phyloP scores from a whole-genome alignment of 768 basidiomycete species.

The Crucibulum laeve region DNA sequence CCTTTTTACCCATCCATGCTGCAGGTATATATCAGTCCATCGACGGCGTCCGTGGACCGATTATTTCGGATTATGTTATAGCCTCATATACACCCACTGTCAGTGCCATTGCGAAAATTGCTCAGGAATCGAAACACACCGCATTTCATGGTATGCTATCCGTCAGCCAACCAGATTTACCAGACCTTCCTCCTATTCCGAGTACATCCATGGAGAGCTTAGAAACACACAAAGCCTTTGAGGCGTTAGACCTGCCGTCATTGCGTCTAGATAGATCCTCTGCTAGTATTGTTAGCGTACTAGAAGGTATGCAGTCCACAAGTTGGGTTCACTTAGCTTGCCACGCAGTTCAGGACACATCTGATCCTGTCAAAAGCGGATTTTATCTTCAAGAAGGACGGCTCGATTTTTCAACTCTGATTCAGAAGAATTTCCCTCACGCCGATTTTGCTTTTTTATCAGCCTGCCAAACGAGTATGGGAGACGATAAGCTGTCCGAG shows the following conservation, averaged over 20 bases:
- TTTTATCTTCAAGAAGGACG: constrained; percentile 14
- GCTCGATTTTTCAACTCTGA: constrained; percentile 9
- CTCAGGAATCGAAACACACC: not conserved
- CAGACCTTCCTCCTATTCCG: not conserved
- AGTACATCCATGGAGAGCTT: not conserved
- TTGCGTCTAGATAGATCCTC: not conserved
- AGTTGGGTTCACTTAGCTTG: constrained; percentile 27
- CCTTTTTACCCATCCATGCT: not conserved
- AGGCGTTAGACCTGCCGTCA: not conserved
- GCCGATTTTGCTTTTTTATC: constrained; percentile 32
- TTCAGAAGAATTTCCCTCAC: constrained; percentile 4
- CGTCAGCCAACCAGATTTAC: not conserved
- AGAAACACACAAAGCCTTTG: not conserved
- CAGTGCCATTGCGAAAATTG: not conserved
- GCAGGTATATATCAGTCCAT: not conserved
- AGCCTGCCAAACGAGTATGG: constrained; percentile 33
- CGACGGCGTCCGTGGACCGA: not conserved
- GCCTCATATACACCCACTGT: not conserved
- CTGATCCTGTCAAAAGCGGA: constrained; percentile 17
- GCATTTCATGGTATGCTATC: not conserved
- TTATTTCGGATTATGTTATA: not conserved
- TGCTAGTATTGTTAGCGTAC: not conserved
- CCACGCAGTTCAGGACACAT: constrained; percentile 21
- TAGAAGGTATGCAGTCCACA: not conserved
- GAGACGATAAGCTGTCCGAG: constrained; percentile 20